Percentiles rank a stretch among this genome's conserved stretches.
Evolutionary conservation across 345 rosid genomes (phyloP).

Genomic region (Clarkia xantiana): DNA sequence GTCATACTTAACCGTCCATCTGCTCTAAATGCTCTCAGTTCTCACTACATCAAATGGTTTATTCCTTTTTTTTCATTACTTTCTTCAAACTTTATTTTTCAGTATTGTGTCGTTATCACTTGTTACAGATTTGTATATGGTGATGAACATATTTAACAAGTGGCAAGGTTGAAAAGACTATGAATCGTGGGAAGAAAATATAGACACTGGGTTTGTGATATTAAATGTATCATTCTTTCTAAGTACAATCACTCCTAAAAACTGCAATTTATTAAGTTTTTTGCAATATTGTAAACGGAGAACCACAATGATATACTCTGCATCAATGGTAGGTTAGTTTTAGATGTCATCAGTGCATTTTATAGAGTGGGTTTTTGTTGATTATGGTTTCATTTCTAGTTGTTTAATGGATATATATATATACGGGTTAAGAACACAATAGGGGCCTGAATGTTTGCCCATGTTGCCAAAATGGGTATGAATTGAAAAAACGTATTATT

Average conservation of each 20-base stretch:
- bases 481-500: too few species aligned
- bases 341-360: too few species aligned
- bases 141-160: slow-evolving; percentile 18
- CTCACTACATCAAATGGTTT: slow-evolving; percentile 58
- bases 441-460: too few species aligned
- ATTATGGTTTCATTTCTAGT: too few species aligned
- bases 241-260: neutral
- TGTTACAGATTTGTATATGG: neutral
- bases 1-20: slow-evolving; percentile 67
- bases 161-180: slow-evolving; percentile 59
- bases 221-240: slow-evolving; percentile 43
- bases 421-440: too few species aligned
- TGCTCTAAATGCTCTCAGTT: slow-evolving; percentile 73
- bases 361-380: too few species aligned
- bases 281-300: neutral
- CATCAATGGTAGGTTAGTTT: too few species aligned
- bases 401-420: too few species aligned
- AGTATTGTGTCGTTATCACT: neutral
- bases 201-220: slow-evolving; percentile 63
- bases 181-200: slow-evolving; percentile 92
- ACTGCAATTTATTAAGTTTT: too few species aligned
- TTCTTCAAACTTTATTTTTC: neutral
- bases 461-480: too few species aligned
- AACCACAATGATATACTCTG: too few species aligned
- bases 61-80: neutral